Evolutionary conservation across 2,329 filamentous ascomycete species (phyloP).

Genomic region (Blastomyces silverae): DNA sequence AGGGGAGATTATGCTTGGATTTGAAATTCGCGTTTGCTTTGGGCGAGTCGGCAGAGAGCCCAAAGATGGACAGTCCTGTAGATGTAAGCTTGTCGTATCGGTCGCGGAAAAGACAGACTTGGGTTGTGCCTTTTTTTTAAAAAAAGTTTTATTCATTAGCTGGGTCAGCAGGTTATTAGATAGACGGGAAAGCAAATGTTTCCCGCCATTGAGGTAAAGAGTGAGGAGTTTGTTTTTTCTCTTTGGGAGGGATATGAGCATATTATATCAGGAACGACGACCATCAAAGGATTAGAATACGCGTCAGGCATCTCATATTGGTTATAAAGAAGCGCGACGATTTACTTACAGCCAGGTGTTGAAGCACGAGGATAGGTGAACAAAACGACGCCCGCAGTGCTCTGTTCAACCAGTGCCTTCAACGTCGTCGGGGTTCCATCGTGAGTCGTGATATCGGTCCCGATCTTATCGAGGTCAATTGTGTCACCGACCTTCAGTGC

Average conservation of each 20-base stretch:
- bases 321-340: not conserved
- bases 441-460: slow-evolving; percentile 71
- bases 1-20: slow-evolving; percentile 82
- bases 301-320: not conserved
- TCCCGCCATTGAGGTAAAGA: not conserved
- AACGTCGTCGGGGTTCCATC: slow-evolving; percentile 75
- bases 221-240: not conserved
- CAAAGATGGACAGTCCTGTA: slow-evolving; percentile 78
- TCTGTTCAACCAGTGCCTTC: slow-evolving; percentile 71
- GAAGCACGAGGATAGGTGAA: slow-evolving; percentile 96
- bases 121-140: slow-evolving; percentile 72
- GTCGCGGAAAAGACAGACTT: slow-evolving; percentile 91
- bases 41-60: slow-evolving; percentile 77
- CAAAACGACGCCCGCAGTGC: slow-evolving; percentile 77
- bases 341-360: slow-evolving; percentile 78
- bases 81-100: slow-evolving; percentile 66
- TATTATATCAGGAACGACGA: slow-evolving; percentile 12
- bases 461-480: slow-evolving; percentile 51
- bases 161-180: not conserved
- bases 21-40: slow-evolving; percentile 92
- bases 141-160: slow-evolving; percentile 7
- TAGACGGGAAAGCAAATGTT: not conserved
- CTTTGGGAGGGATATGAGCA: not conserved
- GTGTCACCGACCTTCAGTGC: slow-evolving; percentile 39
- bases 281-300: not conserved